A percentile compares a stretch with the other conserved stretches of the same genome.
These are phyloP conservation scores for Sclerotinia sclerotiorum DNA, from an alignment of 2,329 filamentous ascomycete genomes.

Conservation along the genomic window DNA sequence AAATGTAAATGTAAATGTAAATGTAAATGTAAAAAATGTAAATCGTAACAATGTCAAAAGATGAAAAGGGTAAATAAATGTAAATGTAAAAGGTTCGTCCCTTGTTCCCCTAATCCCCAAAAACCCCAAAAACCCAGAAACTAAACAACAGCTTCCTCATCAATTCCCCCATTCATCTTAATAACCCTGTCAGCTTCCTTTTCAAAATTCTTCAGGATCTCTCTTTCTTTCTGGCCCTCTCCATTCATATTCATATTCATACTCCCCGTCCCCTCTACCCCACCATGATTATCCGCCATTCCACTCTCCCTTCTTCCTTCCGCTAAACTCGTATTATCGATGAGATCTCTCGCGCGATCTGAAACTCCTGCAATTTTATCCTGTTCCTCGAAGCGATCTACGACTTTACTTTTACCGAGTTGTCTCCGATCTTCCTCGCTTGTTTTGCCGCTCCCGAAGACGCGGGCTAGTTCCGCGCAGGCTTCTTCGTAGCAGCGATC, in stretches of 20 bases:
- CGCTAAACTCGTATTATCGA: constrained; percentile 20
- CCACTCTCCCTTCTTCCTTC: constrained; percentile 12
- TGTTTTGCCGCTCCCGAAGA: constrained; percentile 33
- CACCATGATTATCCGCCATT: constrained; percentile 21
- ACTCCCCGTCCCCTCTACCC: neutral
- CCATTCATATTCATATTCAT: neutral
- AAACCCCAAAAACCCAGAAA: neutral
- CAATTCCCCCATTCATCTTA: neutral
- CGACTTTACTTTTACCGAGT: constrained; percentile 31
- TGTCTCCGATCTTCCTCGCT: constrained; percentile 35
- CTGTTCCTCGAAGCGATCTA: constrained; percentile 36
- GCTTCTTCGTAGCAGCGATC: constrained; percentile 39
- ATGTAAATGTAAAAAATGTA: no score
- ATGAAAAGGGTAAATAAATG: no score
- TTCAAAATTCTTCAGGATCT: neutral
- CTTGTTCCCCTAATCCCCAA: no score
- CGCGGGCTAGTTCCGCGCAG: constrained; percentile 36
- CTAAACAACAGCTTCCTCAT: constrained; percentile 1
- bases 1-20: no score
- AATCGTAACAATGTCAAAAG: no score
- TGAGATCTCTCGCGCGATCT: constrained; percentile 8
- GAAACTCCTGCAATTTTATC: neutral
- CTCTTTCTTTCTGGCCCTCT: neutral
- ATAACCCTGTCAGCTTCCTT: neutral
- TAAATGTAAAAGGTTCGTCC: neutral